Conservation (phyloP, 2,329 filamentous ascomycete species). For the Fusarium coffeatum region DNA sequence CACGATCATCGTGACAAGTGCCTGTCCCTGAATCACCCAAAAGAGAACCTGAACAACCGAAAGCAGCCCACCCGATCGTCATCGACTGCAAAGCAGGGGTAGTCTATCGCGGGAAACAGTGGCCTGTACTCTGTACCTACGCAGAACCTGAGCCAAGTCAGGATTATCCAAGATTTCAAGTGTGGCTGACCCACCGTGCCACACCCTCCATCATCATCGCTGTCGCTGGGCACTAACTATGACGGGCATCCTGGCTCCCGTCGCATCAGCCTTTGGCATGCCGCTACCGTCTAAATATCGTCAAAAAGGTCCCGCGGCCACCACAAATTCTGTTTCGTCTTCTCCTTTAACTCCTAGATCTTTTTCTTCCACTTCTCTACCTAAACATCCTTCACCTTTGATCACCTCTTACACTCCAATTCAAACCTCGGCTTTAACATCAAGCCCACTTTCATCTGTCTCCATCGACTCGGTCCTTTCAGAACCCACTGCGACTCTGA, state of each 20-base stretch:
- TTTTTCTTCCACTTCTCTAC: slow-evolving; percentile 22
- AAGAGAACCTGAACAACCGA: slow-evolving; percentile 23
- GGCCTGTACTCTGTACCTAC: not conserved
- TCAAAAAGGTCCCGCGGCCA: slow-evolving; percentile 38
- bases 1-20: slow-evolving; percentile 26
- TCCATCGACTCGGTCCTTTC: slow-evolving; percentile 40
- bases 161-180: slow-evolving; percentile 28
- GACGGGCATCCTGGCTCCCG: slow-evolving; percentile 50
- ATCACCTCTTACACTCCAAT: slow-evolving; percentile 11
- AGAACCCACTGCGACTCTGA: slow-evolving; percentile 29
- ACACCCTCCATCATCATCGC: slow-evolving; percentile 29
- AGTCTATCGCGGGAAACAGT: slow-evolving; percentile 8
- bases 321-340: slow-evolving; percentile 26
- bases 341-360: slow-evolving; percentile 32
- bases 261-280: slow-evolving; percentile 52
- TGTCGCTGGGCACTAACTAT: slow-evolving; percentile 36
- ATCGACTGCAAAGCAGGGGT: slow-evolving; percentile 28
- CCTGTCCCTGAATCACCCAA: slow-evolving; percentile 11
- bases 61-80: slow-evolving; percentile 40
- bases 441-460: slow-evolving; percentile 24
- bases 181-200: slow-evolving; percentile 43
- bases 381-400: slow-evolving; percentile 16
- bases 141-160: slow-evolving; percentile 14
- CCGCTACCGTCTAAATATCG: slow-evolving; percentile 46
- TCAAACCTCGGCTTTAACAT: not conserved